Base-by-base conservation (phyloP, 192 early-diverging fungal genomes). In the Phycomyces blakesleeanus region DNA sequence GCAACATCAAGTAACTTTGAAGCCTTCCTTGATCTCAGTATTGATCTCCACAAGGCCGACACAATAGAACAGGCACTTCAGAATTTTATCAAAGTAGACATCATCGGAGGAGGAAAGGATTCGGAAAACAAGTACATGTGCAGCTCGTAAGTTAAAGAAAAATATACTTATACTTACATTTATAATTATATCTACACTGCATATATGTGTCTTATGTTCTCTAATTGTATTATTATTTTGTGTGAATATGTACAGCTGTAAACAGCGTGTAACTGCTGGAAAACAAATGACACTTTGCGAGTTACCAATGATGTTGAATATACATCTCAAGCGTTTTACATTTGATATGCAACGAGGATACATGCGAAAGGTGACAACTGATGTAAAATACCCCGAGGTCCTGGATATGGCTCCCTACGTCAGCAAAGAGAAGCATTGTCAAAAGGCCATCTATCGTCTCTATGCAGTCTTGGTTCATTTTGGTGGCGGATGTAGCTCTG, bases 291-390 rank as follows among this genome's bases (percentile, higher is more conserved):
- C 88, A 0, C 78, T 96, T 15, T 80, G 90, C 47, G 72, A 81
- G 25, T 74, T 89, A 15, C 94, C 94, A 24, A 74, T 78, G 38
- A 77, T 89, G 25, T 64, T 96, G 38, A 85, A 78, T 8, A 60
- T 96, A 22, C 94, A 96, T 51, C 75, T 96, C 37, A 96, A 96
- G 75, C 81, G 94, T 16, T 96, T 96, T 67, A 87, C 82, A 40
- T 89, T 76, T 61, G 73, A 70, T 1, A 64, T 69, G 24, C 64
- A 72, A 25, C 42, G 41, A 7, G 85, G 85, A 41, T 77, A 80
- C 20, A 62, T 67, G 57, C 63, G 71, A 18, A 96, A 96, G 77
- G 84, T 94, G 50, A 77, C 60, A 52, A 79, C 78, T 51, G 76
- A 74, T 38, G 72, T 94, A 44, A 66, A 69, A 40, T 94, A 89